Evolutionary conservation across 805 yeast genomes (phyloP).

Genomic region (Lipomyces anomalus): DNA sequence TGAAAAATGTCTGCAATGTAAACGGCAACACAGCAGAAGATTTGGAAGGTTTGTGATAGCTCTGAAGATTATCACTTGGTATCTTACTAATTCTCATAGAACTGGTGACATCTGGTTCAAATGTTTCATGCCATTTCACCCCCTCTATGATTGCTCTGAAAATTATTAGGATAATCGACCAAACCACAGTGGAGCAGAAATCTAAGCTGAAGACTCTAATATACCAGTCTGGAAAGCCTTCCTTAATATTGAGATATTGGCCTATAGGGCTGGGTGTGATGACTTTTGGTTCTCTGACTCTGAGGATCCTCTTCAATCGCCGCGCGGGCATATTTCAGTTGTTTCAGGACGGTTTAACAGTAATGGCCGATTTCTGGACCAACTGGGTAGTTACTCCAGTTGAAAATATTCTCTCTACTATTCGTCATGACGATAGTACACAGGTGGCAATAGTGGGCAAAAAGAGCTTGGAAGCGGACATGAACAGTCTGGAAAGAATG

Average conservation of each 20-base stretch:
- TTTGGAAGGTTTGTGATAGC: too few species aligned
- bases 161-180: constrained; percentile 12
- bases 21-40: constrained; percentile 2
- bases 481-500: constrained; percentile 82
- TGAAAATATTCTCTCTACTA: constrained; percentile 63
- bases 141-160: constrained; percentile 18
- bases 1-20: constrained; percentile 5
- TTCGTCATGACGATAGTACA: constrained; percentile 74
- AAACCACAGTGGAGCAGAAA: constrained; percentile 18
- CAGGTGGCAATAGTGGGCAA: constrained; percentile 73
- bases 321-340: constrained; percentile 47
- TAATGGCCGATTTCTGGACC: constrained; percentile 52
- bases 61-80: too few species aligned
- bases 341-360: constrained; percentile 42
- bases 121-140: too few species aligned
- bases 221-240: constrained; percentile 36
- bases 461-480: constrained; percentile 70
- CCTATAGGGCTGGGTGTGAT: constrained; percentile 43
- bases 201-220: constrained; percentile 7
- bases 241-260: constrained; percentile 55
- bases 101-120: too few species aligned
- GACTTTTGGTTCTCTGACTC: constrained; percentile 45
- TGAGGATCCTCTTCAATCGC: constrained; percentile 46
- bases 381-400: constrained; percentile 85
- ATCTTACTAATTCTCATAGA: too few species aligned